These are phyloP conservation scores for Chalciporus chontae DNA, from an alignment of 768 basidiomycete species.

Conservation along the genomic window DNA sequence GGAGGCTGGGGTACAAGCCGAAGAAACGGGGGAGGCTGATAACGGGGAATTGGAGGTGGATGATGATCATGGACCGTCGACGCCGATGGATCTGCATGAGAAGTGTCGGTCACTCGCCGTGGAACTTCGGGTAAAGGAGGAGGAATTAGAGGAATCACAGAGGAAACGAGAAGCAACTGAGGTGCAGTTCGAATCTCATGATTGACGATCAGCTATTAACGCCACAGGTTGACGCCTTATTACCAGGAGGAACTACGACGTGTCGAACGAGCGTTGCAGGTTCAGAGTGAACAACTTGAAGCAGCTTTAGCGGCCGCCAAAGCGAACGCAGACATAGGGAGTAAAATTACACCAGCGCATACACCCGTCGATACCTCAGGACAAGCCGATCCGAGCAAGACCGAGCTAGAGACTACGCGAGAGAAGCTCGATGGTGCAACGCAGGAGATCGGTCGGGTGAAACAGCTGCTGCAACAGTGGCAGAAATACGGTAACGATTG, in stretches of 20 bases:
- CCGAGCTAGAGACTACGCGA: constrained; percentile 1
- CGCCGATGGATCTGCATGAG: constrained; percentile 8
- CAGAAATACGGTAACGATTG: constrained; percentile 24
- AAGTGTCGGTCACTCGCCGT: constrained; percentile 14
- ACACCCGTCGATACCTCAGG: constrained; percentile 4
- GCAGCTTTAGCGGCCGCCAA: constrained; percentile 11
- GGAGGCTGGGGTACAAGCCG: constrained; percentile 11
- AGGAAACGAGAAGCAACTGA: constrained; percentile 14
- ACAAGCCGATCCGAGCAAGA: constrained; percentile 1
- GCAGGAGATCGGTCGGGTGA: constrained; percentile 19
- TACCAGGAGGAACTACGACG: constrained; percentile 20
- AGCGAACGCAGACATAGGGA: constrained; percentile 3
- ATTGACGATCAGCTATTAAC: background rate
- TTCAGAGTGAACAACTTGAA: constrained; percentile 19
- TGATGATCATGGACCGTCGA: constrained; percentile 6
- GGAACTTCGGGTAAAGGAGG: constrained; percentile 20
- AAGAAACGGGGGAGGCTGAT: constrained; percentile 15
- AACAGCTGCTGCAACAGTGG: constrained; percentile 20
- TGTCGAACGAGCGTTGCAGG: constrained; percentile 13
- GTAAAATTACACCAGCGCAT: constrained; percentile 1
- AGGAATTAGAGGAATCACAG: constrained; percentile 15
- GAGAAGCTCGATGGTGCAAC: constrained; percentile 15
- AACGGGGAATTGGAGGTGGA: constrained; percentile 3
- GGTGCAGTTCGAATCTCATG: constrained; percentile 14
- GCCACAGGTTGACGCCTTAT: constrained; percentile 6